phyloP scores from a whole-genome alignment of 106 monocot species.

The Chionographis japonica region DNA sequence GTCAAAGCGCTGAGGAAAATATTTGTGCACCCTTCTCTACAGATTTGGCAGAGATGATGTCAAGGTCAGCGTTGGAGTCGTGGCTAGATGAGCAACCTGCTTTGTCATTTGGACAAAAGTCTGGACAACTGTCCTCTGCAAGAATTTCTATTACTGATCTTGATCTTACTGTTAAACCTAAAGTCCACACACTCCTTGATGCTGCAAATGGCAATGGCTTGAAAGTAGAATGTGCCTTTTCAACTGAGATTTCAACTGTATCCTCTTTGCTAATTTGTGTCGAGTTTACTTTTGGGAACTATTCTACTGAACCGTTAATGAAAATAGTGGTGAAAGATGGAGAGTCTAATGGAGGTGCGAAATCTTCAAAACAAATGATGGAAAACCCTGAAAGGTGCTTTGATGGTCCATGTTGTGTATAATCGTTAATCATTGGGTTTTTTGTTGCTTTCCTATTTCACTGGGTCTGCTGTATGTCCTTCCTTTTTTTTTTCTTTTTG shows the following conservation, averaged over 20 bases:
- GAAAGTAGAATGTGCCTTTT: constrained; percentile 67
- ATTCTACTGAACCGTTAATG: constrained; percentile 43
- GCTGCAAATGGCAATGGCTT: constrained; percentile 63
- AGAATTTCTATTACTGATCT: constrained; percentile 86
- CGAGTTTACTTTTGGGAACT: constrained; percentile 67
- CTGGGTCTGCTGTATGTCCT: background rate
- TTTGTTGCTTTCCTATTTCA: background rate
- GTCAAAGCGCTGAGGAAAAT: constrained; percentile 11
- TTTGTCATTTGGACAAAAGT: constrained; percentile 21
- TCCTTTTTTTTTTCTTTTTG: background rate
- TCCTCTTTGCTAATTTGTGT: constrained; percentile 58
- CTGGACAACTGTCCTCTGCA: constrained; percentile 23
- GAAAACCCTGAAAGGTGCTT: constrained; percentile 63
- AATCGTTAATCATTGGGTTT: background rate
- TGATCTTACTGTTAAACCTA: constrained; percentile 38
- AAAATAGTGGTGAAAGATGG: constrained; percentile 50
- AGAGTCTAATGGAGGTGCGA: constrained; percentile 28
- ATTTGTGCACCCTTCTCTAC: constrained; percentile 30
- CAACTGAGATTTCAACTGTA: constrained; percentile 47
- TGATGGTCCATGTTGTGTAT: background rate
- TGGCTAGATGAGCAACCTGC: constrained; percentile 77
- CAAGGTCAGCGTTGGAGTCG: constrained; percentile 70
- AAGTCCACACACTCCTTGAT: constrained; percentile 55
- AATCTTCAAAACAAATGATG: constrained; percentile 27
- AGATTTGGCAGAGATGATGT: constrained; percentile 70